Base-by-base conservation (phyloP, 2,329 filamentous ascomycete genomes). In the Corinectria fuckeliana region DNA sequence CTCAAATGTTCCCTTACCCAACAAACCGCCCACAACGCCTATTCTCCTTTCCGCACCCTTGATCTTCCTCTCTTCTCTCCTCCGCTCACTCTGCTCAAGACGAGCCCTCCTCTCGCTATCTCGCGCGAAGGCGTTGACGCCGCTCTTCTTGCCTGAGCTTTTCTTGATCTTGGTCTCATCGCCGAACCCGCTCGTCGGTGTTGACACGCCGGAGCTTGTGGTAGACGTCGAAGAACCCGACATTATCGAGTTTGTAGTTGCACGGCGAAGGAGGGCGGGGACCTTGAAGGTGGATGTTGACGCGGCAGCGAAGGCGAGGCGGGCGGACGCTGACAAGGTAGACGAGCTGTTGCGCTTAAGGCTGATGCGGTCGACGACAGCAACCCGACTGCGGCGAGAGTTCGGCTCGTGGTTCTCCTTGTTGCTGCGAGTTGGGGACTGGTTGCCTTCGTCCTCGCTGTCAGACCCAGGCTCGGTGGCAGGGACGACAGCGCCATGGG, bases 281-380 rank as follows among this genome's bases (percentile, higher is more conserved):
- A 91, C 85, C 67, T 86, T 88, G 82, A 92, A 91, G 0, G 79
- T 77, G 63, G 58, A 74, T 3, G 76, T 69, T 2, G 79, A 75
- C 1, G 76, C 63, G 3, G 78, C 70, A 8, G 83, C 77, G 72
- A 91, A 91, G 3, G 88, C 88, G 58, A 89, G 78, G 20, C 81
- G 82, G 2, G 72, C 62, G 3, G 76, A 72, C 32, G 72, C 54
- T 44, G 18, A 44, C 25, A 50, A 50, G 38, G 67, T 74, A 13
- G 77, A 80, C 0, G 80, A 81, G 16, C 76, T 76, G 38, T 76
- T 76, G 42, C 89, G 87, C 71, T 90, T 90, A 32, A 93, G 81
- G 18, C 82, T 84, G 63, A 94, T 88, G 55, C 92, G 89, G 75
- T 96, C 91, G 47, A 94, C 85, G 50, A 93, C 81, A 16, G 79